Percentiles rank a stretch among this genome's conserved stretches.
These are phyloP conservation scores for Phytophthora podocarpi DNA, from an alignment of 352 stramenopile species.

Conservation along the genomic window DNA sequence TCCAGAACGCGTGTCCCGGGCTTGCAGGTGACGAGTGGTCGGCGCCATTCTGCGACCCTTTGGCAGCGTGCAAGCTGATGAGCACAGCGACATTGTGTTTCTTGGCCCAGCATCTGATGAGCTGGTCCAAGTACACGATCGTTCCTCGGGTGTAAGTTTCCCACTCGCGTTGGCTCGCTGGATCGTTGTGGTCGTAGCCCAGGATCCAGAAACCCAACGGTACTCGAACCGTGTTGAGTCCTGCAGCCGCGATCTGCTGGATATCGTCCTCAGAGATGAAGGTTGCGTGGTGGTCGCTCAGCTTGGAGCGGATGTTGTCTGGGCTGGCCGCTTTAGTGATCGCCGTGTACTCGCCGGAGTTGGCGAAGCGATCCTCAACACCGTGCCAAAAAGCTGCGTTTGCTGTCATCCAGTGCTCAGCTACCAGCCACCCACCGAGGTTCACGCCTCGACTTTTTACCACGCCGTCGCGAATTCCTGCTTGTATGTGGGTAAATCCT, in stretches of 20 bases:
- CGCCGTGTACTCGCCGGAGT: constrained; percentile 66
- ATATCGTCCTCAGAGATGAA: constrained; percentile 79
- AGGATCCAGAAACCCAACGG: constrained; percentile 65
- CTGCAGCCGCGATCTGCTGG: constrained; percentile 43
- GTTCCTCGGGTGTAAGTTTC: constrained; percentile 41
- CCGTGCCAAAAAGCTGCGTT: constrained; percentile 60
- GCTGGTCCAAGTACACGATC: constrained; percentile 49
- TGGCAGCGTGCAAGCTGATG: constrained; percentile 53
- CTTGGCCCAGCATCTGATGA: constrained; percentile 52
- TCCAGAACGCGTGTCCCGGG: constrained; percentile 55
- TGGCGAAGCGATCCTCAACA: constrained; percentile 39
- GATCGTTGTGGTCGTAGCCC: constrained; percentile 44
- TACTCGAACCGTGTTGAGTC: constrained; percentile 67
- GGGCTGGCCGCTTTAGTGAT: constrained; percentile 53
- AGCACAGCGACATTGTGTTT: constrained; percentile 63
- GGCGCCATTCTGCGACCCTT: constrained; percentile 61
- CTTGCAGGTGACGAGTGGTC: constrained; percentile 46
- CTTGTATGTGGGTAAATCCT: constrained; percentile 30
- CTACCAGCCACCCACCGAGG: constrained; percentile 82
- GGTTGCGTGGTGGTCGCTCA: constrained; percentile 56
- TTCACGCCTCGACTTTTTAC: constrained; percentile 73
- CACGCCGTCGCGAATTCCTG: constrained; percentile 36
- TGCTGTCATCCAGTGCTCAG: constrained; percentile 83
- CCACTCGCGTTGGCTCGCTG: constrained; percentile 41
- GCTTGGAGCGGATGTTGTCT: constrained; percentile 39